Base-by-base conservation (phyloP, 495 filamentous ascomycete genomes). In the Thozetella sp. region DNA sequence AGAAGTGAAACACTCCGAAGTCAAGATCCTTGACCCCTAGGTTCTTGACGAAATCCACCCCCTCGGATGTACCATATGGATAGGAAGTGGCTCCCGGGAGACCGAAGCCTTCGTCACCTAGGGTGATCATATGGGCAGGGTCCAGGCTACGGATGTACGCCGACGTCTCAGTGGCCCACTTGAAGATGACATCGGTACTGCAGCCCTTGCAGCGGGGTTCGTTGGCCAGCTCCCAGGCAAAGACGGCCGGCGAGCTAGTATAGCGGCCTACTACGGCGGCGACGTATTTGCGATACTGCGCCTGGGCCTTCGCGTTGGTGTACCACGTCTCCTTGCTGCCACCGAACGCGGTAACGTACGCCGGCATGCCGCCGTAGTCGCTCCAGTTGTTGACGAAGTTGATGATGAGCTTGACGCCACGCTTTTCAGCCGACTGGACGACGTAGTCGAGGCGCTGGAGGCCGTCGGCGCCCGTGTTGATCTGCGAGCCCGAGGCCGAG, bases 191-290 rank as follows among this genome's bases (percentile, higher is more conserved):
- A 6, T 77, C 76, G 0, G 85, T 76, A 23, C 65, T 72, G 65
- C 88, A 91, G 27, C 67, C 85, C 19, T 80, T 80, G 77, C 88
- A 91, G 57, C 87, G 80, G 11, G 87, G 84, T 75, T 91, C 89
- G 67, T 92, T 92, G 20, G 78, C 82, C 6, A 91, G 74, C 64
- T 91, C 88, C 89, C 89, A 92, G 0, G 86, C 82, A 65, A 92
- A 87, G 58, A 91, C 78, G 1, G 88, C 84, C 0, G 78, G 55
- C 2, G 80, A 85, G 37, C 66, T 73, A 22, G 65, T 73, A 69
- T 90, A 91, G 11, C 88, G 83, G 27, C 70, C 72, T 1, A 93
- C 78, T 12, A 92, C 80, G 12, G 86, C 76, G 40, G 81, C 69
- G 69, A 91, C 80, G 73, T 90, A 92, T 11, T 69, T 76, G 25